phyloP scores from a whole-genome alignment of 352 stramenopile genomes.

The Halophytophthora batemanensis region DNA sequence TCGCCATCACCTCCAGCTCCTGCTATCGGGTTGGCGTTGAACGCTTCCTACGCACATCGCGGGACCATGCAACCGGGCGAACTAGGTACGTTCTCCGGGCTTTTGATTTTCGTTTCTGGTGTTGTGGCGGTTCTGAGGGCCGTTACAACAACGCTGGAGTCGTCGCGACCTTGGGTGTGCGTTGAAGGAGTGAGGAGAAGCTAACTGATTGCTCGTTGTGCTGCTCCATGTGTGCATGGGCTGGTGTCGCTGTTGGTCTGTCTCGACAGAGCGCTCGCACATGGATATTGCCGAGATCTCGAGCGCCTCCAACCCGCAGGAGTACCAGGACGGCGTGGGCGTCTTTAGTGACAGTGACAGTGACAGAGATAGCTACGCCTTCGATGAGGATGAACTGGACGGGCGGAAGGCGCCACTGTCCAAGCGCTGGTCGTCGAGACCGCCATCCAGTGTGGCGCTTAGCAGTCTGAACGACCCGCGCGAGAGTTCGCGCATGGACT shows the following conservation, averaged over 20 bases:
- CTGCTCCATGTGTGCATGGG: too few relatives aligned
- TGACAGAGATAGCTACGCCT: conserved; percentile 3
- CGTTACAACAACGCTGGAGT: too few relatives aligned
- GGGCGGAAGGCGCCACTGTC: conserved; percentile 5
- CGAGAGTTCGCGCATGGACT: conserved; percentile 37
- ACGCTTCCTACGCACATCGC: conserved; percentile 21
- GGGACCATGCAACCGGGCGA: conserved; percentile 33
- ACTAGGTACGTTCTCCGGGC: conserved; percentile 29
- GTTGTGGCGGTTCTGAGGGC: too few relatives aligned
- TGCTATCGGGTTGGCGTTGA: conserved; percentile 6
- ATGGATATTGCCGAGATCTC: conserved; percentile 22
- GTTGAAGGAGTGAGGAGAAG: not conserved
- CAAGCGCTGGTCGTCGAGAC: conserved; percentile 20
- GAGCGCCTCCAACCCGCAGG: conserved; percentile 3
- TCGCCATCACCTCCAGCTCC: conserved; percentile 3
- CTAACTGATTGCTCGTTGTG: too few relatives aligned
- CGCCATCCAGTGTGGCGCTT: conserved; percentile 26
- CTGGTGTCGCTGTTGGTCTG: not conserved
- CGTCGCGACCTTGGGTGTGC: too few relatives aligned
- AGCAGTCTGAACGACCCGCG: conserved; percentile 24
- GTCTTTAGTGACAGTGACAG: not conserved
- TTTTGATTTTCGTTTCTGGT: not conserved
- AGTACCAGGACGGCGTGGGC: conserved; percentile 12
- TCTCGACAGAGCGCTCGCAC: conserved; percentile 22
- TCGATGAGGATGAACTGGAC: conserved; percentile 19